phyloP scores from a whole-genome alignment of 768 basidiomycete species.

The Leccinellum luteum region DNA sequence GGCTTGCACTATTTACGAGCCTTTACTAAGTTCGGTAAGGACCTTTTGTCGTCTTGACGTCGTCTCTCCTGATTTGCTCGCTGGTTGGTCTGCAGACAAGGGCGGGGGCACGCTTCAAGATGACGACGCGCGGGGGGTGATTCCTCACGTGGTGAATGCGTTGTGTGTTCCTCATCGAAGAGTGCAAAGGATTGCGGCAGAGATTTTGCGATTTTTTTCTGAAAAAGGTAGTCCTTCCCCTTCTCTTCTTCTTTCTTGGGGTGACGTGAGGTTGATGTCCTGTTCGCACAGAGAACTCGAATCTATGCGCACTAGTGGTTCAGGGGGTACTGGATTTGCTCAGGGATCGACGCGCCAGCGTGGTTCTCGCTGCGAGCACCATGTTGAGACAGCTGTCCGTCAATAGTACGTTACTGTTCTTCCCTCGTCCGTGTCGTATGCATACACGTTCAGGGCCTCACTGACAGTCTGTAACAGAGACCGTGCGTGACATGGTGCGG shows the following conservation, averaged over 20 bases:
- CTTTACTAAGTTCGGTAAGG: constrained; percentile 19
- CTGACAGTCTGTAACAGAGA: neutral
- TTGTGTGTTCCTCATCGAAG: constrained; percentile 14
- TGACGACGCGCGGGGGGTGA: constrained; percentile 4
- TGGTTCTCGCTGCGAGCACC: constrained; percentile 14
- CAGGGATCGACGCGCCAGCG: constrained; percentile 12
- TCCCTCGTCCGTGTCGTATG: neutral
- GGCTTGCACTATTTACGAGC: constrained; percentile 25
- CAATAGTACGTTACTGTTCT: constrained; percentile 12
- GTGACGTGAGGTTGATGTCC: neutral
- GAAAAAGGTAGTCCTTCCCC: constrained; percentile 7
- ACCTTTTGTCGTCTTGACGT: neutral
- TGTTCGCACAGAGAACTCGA: constrained; percentile 7
- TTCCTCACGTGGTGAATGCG: constrained; percentile 14
- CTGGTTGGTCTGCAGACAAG: constrained; percentile 1
- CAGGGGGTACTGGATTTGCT: constrained; percentile 15
- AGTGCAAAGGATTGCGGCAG: constrained; percentile 17
- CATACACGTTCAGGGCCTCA: neutral
- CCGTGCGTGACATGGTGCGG: constrained; percentile 16
- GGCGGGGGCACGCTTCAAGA: neutral
- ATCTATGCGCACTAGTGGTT: constrained; percentile 10
- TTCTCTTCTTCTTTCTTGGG: neutral
- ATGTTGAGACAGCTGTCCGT: constrained; percentile 12
- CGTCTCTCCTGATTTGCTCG: neutral
- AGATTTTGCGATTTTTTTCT: constrained; percentile 12